Evolutionary conservation across 2,329 filamentous ascomycete species (phyloP), one percentile per base, ranked within the genome.

Genomic region (Aspergillus tanneri): DNA sequence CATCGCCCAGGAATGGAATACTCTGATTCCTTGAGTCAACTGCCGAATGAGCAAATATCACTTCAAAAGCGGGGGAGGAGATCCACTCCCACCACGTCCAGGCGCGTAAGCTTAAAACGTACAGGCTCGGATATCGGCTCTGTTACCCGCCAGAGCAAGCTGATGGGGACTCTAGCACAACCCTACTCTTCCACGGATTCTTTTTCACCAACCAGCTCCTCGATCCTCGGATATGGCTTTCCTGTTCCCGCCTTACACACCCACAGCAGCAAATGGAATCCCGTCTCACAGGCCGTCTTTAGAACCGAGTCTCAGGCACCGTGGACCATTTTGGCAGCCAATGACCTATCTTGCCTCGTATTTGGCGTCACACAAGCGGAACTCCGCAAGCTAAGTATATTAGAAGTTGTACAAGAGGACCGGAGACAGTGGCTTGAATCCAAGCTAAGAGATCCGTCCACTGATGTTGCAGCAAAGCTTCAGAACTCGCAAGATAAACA

Each of bases 311-410:
- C 88, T 11, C 84, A 87, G 55, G 82, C 89, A 7, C 93, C 92
- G 3, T 99, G 90, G 88, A 99, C 92, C 1, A 96, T 99, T 50
- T 81, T 96, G 44, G 89, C 93, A 3, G 93, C 93, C 41, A 99
- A 99, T 65, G 93, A 99, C 66, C 77, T 99, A 40, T 93, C 93
- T 14, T 99, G 93, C 70, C 77, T 99, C 35, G 86, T 97, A n/a
- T 99, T 97, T 72, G 93, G 93, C n/a, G 90, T 99, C 8, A 96
- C 91, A n/a, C 89, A 90, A 64, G 88, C 89, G 4, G 93, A 99
- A 69, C 88, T 99, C 19, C 84, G 90, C 46, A 96, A 90, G 65
- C 84, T 97, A 76, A 92, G 93, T 39, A 97, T 99, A 47, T 72
- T 99, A 49, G 91, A 97, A 66, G 90, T 99, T 23, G 90, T 99